Conservation (phyloP, 139 green algal genomes). For the Coelastrella sp. region DNA sequence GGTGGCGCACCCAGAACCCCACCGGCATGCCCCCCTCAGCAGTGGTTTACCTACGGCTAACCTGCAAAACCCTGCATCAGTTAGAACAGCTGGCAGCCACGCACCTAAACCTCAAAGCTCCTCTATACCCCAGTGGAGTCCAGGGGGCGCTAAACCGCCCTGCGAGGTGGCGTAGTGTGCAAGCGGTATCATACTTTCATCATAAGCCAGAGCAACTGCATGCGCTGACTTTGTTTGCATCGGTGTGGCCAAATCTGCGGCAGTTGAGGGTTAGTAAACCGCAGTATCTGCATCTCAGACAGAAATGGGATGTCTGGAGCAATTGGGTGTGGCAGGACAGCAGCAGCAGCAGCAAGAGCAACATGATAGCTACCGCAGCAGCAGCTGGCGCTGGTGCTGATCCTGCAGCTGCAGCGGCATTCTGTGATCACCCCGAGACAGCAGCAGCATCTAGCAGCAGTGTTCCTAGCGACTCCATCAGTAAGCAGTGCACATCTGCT, state of each 20-base stretch:
- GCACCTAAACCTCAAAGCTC: slow-evolving; percentile 18
- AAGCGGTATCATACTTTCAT: slow-evolving; percentile 19
- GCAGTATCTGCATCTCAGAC: slow-evolving; percentile 23
- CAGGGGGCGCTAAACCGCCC: slow-evolving; percentile 9
- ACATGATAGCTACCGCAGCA: too few relatives aligned
- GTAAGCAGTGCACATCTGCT: background rate
- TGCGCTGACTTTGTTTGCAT: slow-evolving; percentile 7
- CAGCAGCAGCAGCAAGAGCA: slow-evolving; percentile 8
- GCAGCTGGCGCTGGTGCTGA: too few relatives aligned
- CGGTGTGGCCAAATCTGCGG: slow-evolving; percentile 13
- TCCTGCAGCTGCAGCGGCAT: too few relatives aligned
- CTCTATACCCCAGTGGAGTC: background rate
- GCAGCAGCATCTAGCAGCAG: too few relatives aligned
- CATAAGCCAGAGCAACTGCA: slow-evolving; percentile 19
- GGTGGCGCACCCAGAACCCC: slow-evolving; percentile 6
- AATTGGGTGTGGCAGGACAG: background rate
- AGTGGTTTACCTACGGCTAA: slow-evolving; percentile 25
- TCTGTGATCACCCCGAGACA: too few relatives aligned
- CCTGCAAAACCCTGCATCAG: slow-evolving; percentile 11
- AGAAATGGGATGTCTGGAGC: background rate
- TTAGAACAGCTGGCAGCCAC: slow-evolving; percentile 27
- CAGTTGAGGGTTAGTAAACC: background rate
- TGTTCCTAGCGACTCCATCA: too few relatives aligned
- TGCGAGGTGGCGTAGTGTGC: background rate
- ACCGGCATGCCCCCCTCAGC: background rate